phyloP scores from a whole-genome alignment of 345 rosid genomes.

The Diplotaxis tenuifolia region DNA sequence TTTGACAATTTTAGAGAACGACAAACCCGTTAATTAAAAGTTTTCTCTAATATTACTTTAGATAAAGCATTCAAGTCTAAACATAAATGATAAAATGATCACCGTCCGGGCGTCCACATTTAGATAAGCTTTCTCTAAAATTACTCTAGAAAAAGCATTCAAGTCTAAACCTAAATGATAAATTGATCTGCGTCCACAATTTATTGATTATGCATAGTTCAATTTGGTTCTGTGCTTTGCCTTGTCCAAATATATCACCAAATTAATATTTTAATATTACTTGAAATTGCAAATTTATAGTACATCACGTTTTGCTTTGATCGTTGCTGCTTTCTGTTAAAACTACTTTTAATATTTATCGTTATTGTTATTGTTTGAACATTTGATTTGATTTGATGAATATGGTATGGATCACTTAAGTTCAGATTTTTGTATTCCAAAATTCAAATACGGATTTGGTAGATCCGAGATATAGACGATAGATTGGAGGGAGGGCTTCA shows the following conservation, averaged over 20 bases:
- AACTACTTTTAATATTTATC: too few species aligned
- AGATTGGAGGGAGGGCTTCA: too few species aligned
- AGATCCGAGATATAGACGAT: neutral
- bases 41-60: neutral
- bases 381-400: too few species aligned
- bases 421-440: neutral
- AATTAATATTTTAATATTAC: neutral
- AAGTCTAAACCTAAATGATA: too few species aligned
- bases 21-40: neutral
- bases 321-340: neutral
- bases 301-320: neutral
- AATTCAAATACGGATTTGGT: neutral
- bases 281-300: neutral
- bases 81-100: too few species aligned
- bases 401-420: too few species aligned
- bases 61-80: neutral
- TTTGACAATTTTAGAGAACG: too few species aligned
- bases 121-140: too few species aligned
- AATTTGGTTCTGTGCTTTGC: neutral
- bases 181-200: neutral
- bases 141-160: too few species aligned
- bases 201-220: neutral
- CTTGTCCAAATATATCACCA: neutral
- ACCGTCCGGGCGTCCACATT: too few species aligned
- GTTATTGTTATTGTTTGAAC: too few species aligned